Evolutionary conservation across 805 yeast species (phyloP), one percentile per base, ranked within the genome.

Genomic region (Candida nanaspora): DNA sequence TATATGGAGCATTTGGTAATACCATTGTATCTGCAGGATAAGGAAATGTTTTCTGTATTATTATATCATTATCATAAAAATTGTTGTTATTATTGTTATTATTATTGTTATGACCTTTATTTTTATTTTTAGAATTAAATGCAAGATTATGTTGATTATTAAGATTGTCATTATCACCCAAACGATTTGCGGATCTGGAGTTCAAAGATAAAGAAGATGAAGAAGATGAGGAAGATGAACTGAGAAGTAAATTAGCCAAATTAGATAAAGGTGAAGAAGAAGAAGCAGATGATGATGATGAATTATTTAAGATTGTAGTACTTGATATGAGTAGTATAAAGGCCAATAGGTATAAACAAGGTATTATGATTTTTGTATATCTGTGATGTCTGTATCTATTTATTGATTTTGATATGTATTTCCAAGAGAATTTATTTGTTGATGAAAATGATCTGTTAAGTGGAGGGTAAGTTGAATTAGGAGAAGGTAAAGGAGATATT

Each of bases 1-100:
- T 52, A 42, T 54, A 66, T 1, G 70, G 70, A 6, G 70, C 65
- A 36, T 57, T 55, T 16, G 70, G 70, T 14, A 65, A 44, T 3
- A 65, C 65, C 0, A 58, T 38, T 5, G 50, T 47, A 39, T 57
- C 63, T 11, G 52, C 52, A 5, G 48, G 40, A 44, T 53, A 63
- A 3, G 66, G 65, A 46, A 62, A 65, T 18, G 43, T 37, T 37
- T 46, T 46, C 23, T 49, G 48, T 14, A 48, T 43, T 30, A 45
- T 34, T 13, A 47, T 36, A 37, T 44, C 48, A 33, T 51, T 46
- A 31, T 46, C 44, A 16, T 51, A 50, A 34, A 45, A 48, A 10
- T 53, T 49, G 26, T 41, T 37, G 14, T 39, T 39, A 6, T 25
- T 22, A 29, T 40, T 43, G 15, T 38, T 29, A 18, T 9, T 27